Evolutionary conservation across 805 yeast genomes (phyloP).

Genomic region (Lipomyces sp.): DNA sequence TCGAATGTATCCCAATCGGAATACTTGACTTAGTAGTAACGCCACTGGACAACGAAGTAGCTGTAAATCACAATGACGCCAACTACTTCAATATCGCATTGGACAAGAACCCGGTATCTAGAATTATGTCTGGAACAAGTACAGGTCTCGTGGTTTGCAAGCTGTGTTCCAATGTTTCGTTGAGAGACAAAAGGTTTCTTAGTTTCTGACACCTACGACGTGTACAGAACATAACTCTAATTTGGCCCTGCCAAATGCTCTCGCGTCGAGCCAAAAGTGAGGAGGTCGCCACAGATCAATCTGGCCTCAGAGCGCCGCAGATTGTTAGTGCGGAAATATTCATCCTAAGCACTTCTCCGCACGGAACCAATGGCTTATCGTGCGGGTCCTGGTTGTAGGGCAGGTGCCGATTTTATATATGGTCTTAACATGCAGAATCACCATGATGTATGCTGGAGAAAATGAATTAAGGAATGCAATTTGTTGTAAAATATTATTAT

Average conservation of each 20-base stretch:
- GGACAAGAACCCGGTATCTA: not conserved
- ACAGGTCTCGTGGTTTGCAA: too few species aligned
- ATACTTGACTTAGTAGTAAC: not conserved
- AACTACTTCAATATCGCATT: not conserved
- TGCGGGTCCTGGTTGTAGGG: too few species aligned
- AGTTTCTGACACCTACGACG: not conserved
- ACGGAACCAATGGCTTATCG: not conserved
- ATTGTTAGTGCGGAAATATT: not conserved
- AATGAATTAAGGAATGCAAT: too few species aligned
- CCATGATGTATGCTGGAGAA: too few species aligned
- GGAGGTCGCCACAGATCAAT: too few species aligned
- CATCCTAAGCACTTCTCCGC: not conserved
- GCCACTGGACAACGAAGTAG: not conserved
- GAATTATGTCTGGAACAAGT: not conserved
- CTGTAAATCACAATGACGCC: not conserved
- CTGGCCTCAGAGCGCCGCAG: not conserved
- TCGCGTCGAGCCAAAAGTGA: not conserved
- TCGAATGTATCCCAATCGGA: not conserved
- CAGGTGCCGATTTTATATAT: too few species aligned
- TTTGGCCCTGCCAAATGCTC: not conserved
- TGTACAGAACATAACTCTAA: not conserved
- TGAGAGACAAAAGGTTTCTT: too few species aligned
- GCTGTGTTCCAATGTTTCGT: too few species aligned
- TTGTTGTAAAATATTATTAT: too few species aligned
- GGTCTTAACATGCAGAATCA: too few species aligned